These are phyloP conservation scores for Cutaneotrichosporon cyanovorans DNA, from an alignment of 1,284 basidiomycete species.

Conservation along the genomic window DNA sequence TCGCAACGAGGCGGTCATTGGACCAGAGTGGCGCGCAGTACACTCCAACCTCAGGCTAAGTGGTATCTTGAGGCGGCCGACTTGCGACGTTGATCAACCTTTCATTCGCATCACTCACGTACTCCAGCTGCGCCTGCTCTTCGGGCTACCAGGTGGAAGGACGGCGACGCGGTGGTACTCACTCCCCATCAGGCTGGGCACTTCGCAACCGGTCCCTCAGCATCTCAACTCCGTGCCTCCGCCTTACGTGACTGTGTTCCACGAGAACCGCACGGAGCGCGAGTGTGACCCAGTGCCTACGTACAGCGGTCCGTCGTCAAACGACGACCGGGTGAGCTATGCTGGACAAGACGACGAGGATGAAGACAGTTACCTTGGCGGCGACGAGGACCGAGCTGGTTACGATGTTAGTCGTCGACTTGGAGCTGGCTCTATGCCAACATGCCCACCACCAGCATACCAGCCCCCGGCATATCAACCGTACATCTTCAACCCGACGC, in stretches of 20 bases:
- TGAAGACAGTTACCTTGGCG: no score
- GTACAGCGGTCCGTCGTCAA: slow-evolving; percentile 19
- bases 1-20: no score
- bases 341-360: no score
- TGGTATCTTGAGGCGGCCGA: neutral
- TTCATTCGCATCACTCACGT: slow-evolving; percentile 37
- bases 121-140: slow-evolving; percentile 36
- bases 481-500: no score
- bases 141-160: slow-evolving; percentile 15
- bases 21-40: no score
- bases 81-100: slow-evolving; percentile 24
- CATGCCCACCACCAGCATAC: no score
- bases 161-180: slow-evolving; percentile 29
- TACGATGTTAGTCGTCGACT: no score
- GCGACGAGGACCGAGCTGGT: no score
- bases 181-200: slow-evolving; percentile 38
- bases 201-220: slow-evolving; percentile 18
- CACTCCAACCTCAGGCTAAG: no score
- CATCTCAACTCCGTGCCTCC: slow-evolving; percentile 19
- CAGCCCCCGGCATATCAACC: no score
- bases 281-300: slow-evolving; percentile 40
- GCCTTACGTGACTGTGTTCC: slow-evolving; percentile 39
- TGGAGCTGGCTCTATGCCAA: no score
- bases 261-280: slow-evolving; percentile 39
- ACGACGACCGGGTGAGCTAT: no score